These are phyloP conservation scores for Phytophthora parvispora DNA, from an alignment of 352 stramenopile species.

Conservation along the genomic window DNA sequence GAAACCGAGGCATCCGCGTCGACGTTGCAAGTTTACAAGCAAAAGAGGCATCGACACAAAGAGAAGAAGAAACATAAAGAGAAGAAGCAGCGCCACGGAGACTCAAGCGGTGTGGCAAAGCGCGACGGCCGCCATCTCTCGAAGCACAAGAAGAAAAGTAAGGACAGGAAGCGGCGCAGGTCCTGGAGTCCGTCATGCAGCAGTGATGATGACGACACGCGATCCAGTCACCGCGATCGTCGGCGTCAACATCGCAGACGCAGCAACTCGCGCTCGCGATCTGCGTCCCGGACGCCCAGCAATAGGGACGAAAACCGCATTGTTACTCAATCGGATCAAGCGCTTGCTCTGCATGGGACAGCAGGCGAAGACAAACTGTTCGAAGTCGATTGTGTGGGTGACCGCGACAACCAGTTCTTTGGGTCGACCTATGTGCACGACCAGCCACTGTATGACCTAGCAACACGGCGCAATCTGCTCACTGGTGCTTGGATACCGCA, in stretches of 20 bases:
- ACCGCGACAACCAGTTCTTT: constrained; percentile 78
- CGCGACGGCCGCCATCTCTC: constrained; percentile 22
- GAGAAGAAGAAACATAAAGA: constrained; percentile 37
- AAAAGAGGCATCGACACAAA: constrained; percentile 21
- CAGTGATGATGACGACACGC: constrained; percentile 16
- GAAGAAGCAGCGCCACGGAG: constrained; percentile 15
- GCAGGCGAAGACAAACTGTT: constrained; percentile 53
- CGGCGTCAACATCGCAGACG: constrained; percentile 7
- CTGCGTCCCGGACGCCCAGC: constrained; percentile 11
- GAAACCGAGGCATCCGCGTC: constrained; percentile 6
- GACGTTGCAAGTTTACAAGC: constrained; percentile 44
- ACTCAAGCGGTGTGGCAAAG: constrained; percentile 12
- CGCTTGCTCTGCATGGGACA: constrained; percentile 1
- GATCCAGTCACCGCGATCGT: constrained; percentile 9
- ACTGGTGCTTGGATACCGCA: constrained; percentile 53
- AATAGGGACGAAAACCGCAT: constrained; percentile 16
- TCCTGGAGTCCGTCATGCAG: constrained; percentile 17
- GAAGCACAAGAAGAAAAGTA: constrained; percentile 50
- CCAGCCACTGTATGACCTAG: constrained; percentile 69
- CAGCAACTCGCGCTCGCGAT: constrained; percentile 20
- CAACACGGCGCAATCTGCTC: constrained; percentile 53
- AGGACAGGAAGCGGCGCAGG: constrained; percentile 36
- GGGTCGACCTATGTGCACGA: constrained; percentile 76
- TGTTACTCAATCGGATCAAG: constrained; percentile 13
- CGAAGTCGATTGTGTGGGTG: constrained; percentile 70